Conservation (phyloP, 2,329 filamentous ascomycete species). For the Fusarium citri region DNA sequence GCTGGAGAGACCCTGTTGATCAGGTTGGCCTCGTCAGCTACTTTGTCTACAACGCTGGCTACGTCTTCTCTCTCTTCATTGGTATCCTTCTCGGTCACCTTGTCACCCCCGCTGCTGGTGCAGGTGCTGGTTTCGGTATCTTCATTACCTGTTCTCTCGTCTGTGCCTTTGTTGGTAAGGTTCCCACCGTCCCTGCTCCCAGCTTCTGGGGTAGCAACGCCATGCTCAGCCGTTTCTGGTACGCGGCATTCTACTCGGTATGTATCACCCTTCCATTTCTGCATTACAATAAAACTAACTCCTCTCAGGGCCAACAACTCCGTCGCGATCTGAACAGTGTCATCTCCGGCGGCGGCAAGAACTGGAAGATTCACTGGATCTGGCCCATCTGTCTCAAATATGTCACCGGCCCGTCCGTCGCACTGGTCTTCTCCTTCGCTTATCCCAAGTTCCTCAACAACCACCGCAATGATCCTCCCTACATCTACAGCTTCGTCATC, state of each 20-base stretch:
- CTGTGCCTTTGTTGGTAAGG: constrained; percentile 53
- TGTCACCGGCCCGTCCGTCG: constrained; percentile 57
- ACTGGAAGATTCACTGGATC: constrained; percentile 63
- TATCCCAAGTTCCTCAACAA: constrained; percentile 50
- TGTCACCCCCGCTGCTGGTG: constrained; percentile 55
- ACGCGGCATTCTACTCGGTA: constrained; percentile 64
- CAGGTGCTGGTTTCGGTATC: constrained; percentile 61
- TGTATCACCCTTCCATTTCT: constrained; percentile 22
- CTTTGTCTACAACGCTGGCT: constrained; percentile 59
- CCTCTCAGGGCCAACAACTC: constrained; percentile 63
- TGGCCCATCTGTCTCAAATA: constrained; percentile 60
- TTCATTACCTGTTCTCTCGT: constrained; percentile 54
- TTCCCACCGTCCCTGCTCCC: constrained; percentile 54
- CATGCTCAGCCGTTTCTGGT: constrained; percentile 60
- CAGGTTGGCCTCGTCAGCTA: constrained; percentile 56
- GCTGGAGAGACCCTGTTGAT: constrained; percentile 58
- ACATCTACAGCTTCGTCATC: constrained; percentile 37
- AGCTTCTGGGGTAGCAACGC: constrained; percentile 56
- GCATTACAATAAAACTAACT: not conserved
- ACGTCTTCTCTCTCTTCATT: constrained; percentile 60
- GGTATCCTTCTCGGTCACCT: constrained; percentile 62
- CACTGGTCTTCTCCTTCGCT: constrained; percentile 60
- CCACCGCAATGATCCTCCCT: constrained; percentile 27
- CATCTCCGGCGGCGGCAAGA: constrained; percentile 57
- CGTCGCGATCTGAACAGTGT: constrained; percentile 62